Base-by-base conservation (phyloP, 352 stramenopile species). In the Saprolegnia parasitica region DNA sequence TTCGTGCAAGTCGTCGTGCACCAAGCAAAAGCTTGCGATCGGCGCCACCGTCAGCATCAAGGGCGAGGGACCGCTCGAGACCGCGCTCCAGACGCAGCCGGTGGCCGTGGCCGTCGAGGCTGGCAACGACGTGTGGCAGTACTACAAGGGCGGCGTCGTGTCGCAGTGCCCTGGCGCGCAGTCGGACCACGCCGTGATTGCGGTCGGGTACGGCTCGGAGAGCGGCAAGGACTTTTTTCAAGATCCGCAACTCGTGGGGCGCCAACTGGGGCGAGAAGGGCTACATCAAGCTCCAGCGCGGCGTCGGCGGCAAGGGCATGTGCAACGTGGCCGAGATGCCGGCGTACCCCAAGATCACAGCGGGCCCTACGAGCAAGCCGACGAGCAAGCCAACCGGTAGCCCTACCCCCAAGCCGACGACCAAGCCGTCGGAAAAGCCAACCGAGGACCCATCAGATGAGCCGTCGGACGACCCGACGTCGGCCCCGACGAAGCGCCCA, bases 231-330 rank as follows among this genome's bases (percentile, higher is more conserved):
- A 77, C 15, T 96, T 84, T 76, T 97, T 93, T 80, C n/a, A 98
- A 98, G 76, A 86, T 99, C 37, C 98, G 98, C 73, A 99, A 99
- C 81, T 98, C 96, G 46, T 99, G 97, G 97, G 97, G 97, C 23
- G 76, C 81, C 0, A 79, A 76, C n/a, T 99, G 96, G 96, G 97
- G 96, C 73, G 88, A 98, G 57, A 73, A 86, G 37, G 96, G 96
- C 56, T 99, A 97, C 81, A 93, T 99, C 47, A 88, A 87, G 35
- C 76, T 99, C 13, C 80, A 83, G 24, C 94, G 65, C 87, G 96
- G 79, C 77, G 79, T 75, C 16, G 68, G 54, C 62, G 81, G 71
- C 76, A 81, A 74, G 77, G 88, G 74, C 77, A 80, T 16, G 62
- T 67, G 60, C 60, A 67, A 67, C 23, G 42, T 67, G 13, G 60